These are phyloP conservation scores for Phytophthora sp. DNA, from an alignment of 352 stramenopile species.

Conservation along the genomic window DNA sequence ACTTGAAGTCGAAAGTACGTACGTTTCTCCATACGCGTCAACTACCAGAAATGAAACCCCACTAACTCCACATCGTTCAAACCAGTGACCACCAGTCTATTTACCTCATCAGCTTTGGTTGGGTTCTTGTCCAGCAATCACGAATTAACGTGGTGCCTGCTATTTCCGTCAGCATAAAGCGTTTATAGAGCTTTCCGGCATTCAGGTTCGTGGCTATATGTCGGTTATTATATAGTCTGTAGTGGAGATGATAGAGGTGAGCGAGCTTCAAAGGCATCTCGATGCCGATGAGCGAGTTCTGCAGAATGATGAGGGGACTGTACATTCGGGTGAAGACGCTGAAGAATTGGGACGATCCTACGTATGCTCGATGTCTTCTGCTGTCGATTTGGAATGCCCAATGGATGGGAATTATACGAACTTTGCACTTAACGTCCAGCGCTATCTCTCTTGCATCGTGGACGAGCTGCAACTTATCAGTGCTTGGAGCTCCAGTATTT, in stretches of 20 bases:
- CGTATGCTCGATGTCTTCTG: slow-evolving; percentile 43
- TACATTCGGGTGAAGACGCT: slow-evolving; percentile 6
- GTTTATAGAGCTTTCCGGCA: not conserved
- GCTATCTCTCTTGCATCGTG: slow-evolving; percentile 58
- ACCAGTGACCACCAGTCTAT: no score
- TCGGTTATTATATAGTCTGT: no score
- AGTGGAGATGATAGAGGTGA: slow-evolving; percentile 8
- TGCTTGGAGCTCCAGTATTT: slow-evolving; percentile 37
- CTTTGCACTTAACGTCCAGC: slow-evolving; percentile 44
- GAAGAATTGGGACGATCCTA: slow-evolving; percentile 29
- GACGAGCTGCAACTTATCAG: slow-evolving; percentile 62
- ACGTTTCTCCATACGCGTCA: no score
- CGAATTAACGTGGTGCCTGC: not conserved
- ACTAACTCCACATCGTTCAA: no score
- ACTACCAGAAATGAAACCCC: no score
- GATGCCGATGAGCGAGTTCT: no score
- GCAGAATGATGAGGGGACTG: not conserved
- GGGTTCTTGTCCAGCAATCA: no score
- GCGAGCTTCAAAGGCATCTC: slow-evolving; percentile 1
- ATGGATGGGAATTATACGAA: slow-evolving; percentile 17
- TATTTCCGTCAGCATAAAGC: slow-evolving; percentile 3
- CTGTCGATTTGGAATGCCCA: slow-evolving; percentile 44
- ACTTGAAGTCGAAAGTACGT: no score
- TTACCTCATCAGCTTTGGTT: no score
- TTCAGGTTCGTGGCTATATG: not conserved